Base-by-base conservation (phyloP, 1,139 yeast species). In the Pichia cactophila region DNA sequence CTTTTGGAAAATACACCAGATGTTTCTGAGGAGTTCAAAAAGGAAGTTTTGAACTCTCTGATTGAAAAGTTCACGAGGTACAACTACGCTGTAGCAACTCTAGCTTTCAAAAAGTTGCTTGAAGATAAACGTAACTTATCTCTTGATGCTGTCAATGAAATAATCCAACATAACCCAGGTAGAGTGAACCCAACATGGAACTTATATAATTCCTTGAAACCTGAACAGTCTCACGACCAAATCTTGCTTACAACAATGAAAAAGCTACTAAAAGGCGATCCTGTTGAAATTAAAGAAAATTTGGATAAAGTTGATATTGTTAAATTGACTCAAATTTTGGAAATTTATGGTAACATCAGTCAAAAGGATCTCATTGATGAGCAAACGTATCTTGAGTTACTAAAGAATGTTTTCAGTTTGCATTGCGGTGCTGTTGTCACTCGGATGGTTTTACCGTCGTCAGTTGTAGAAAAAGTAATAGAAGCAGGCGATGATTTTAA, bases 121-220 rank as follows among this genome's bases (percentile, higher is more conserved):
- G 46, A 49, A 10, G 42, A 50, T n/a, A 47, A 50, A 4, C 23
- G 42, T 0, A 42, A 50, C 12, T 31, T 57, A 12, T 42, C 53
- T 4, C 31, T 26, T 7, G 45, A 41, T 16, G 45, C 63, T 2
- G 45, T 55, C 5, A 46, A 46, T 20, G 60, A 62, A 41, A 40
- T 62, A 4, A 55, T 65, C 14, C 55, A 55, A 47, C 53, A 59
- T 41, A 65, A 66, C 52, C 69, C 69, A 2, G 69, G 68, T 12
- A 57, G 69, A 50, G 67, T 63, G 16, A 50, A 48, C 33, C 56
- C 65, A 7, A 59, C 62, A 42, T 64, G 64, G 64, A 66, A 63
- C 44, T 39, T 63, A 12, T 65, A 55, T 43, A 44, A 59, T 8
- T 42, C 51, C 9, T 49, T 46, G 16, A 50, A 45, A 31, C 47